Evolutionary conservation across 306 rosid genomes (phyloP), one percentile per base, ranked within the genome.

Genomic region (Urtica urens): DNA sequence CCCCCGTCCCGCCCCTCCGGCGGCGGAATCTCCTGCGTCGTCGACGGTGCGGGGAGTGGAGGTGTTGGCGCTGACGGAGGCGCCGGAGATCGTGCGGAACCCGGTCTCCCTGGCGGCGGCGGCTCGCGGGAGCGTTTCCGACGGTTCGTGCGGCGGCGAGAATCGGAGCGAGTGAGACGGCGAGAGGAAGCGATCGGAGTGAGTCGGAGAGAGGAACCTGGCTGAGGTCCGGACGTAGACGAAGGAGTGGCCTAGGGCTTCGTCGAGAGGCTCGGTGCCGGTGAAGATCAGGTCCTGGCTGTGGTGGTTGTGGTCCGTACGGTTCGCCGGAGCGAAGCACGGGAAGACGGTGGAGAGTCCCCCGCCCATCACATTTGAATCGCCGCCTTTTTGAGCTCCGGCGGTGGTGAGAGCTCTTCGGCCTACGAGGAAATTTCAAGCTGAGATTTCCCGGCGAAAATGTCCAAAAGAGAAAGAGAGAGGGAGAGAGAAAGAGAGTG

Each of bases 241-340:
- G 74, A 90, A 90, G 28, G 97, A 90, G 59, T 90, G 97, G 49
- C 97, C 97, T 72, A 84, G 92, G 86, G 93, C 84, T 90, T 85
- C 95, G 56, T 90, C 97, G 12, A 84, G 47, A 0, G 92, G 81
- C 24, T 83, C 93, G 0, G 65, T 49, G 4, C 74, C 70, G 1
- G 80, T 37, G 66, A 85, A 79, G 44, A 74, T 51, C 21, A 72
- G 40, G 24, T 76, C 86, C 56, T 61, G 65, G 11, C 49, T 61
- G 12, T 53, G 49, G 20, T 55, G 57, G 14, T 40, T 47, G 15
- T 26, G 55, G 18, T 31, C 40, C 47, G 63, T 58, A 37, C 78
- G 58, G 70, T 67, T 58, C 31, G 43, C 77, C 72, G 87, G 80
- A 51, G 67, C 60, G 35, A 82, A 73, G 71, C 97, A 84, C 5